phyloP scores from a whole-genome alignment of 441 rosid species.

The Populus hybrid region DNA sequence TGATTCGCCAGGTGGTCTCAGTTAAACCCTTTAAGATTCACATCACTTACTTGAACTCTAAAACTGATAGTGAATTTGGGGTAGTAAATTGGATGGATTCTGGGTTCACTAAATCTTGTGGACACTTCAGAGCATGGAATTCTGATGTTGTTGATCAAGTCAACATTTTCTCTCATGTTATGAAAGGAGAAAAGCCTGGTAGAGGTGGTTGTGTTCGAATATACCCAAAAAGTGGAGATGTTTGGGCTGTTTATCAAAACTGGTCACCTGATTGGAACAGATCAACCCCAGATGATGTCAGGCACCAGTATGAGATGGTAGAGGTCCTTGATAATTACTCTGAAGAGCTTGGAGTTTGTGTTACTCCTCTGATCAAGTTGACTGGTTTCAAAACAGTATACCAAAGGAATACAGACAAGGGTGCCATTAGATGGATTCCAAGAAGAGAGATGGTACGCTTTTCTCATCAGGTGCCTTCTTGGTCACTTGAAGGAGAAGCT shows the following conservation, averaged over 20 bases:
- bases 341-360: constrained; percentile 83
- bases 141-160: constrained; percentile 84
- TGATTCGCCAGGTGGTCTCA: constrained; percentile 79
- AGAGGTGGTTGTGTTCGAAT: constrained; percentile 96
- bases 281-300: constrained; percentile 70
- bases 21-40: constrained; percentile 81
- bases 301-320: constrained; percentile 97
- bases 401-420: constrained; percentile 49
- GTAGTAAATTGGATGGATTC: constrained; percentile 71
- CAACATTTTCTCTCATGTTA: constrained; percentile 86
- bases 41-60: constrained; percentile 84
- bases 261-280: constrained; percentile 85
- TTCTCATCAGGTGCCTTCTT: constrained; percentile 91
- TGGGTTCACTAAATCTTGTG: constrained; percentile 86
- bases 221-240: constrained; percentile 79
- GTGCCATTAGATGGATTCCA: constrained; percentile 74
- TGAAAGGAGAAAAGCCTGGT: constrained; percentile 81
- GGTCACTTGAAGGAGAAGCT: constrained; percentile 67
- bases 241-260: constrained; percentile 93
- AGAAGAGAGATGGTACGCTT: constrained; percentile 86
- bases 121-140: constrained; percentile 84
- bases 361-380: constrained; percentile 67
- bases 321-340: constrained; percentile 90
- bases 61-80: constrained; percentile 86
- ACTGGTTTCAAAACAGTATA: constrained; percentile 88